Base-by-base conservation (phyloP, 345 rosid genomes). In the Salix caprea region DNA sequence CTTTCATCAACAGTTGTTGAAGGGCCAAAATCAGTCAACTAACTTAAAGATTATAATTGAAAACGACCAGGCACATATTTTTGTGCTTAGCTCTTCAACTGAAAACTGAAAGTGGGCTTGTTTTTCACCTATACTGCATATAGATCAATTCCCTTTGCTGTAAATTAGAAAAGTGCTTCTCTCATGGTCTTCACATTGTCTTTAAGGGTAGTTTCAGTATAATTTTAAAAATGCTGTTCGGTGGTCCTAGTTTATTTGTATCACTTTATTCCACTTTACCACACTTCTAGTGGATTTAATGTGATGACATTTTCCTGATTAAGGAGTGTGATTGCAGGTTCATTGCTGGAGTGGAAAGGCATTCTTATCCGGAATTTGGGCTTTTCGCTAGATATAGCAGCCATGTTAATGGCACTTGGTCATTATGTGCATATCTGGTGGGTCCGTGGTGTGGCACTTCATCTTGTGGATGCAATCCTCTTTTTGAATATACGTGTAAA, bases 371-470 rank as follows among this genome's bases (percentile, higher is more conserved):
- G 97, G 73, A 91, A 96, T 86, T 78, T 93, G 77, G 99, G 99
- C n/a, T 96, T 96, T 88, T 79, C 80, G 83, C 88, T 96, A 62
- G 99, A 96, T 89, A 88, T 93, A 95, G 94, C 93, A 81, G 90
- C 98, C 64, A 82, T 96, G 78, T 77, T 91, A 75, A 91, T 92
- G 94, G 98, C 98, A 61, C 88, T 96, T 24, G 97, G 96, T 80
- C 99, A 96, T 81, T 96, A 96, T 80, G 60, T 91, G 82, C 84
- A 89, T 79, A 92, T 96, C 56, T 96, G 98, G 97, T 93, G 97
- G 97, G 91, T 96, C 70, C 98, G 86, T 83, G 98, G 99, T 75
- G 82, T 96, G 92, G 91, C 98, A 48, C 89, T 96, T 87, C 99
- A 93, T 87, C 88, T 96, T 64, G 92, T 89, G 78, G 99, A 96